Conservation (phyloP, 805 yeast species). For the Pichia cephalocereana region DNA sequence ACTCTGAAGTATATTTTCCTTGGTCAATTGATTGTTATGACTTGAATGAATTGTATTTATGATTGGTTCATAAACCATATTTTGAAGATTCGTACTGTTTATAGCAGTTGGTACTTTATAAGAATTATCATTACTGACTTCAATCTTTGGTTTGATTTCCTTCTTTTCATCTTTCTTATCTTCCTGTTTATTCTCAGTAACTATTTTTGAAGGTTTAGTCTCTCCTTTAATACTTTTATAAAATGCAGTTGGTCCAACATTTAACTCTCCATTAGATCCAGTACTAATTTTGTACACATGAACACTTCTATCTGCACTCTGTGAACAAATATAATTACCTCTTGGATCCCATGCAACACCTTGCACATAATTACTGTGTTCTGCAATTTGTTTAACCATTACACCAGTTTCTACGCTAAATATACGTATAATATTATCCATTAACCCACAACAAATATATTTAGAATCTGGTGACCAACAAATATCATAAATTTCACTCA, state of each 20-base stretch:
- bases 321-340: constrained; percentile 70
- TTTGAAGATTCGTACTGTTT: constrained; percentile 4
- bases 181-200: not conserved
- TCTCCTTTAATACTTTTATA: constrained; percentile 51
- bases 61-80: not conserved
- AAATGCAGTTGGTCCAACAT: constrained; percentile 32
- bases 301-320: constrained; percentile 81
- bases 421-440: constrained; percentile 77
- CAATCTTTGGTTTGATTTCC: not conserved
- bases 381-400: constrained; percentile 49
- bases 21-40: not conserved
- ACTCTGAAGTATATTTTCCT: not conserved
- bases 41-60: not conserved
- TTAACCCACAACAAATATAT: constrained; percentile 77
- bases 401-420: constrained; percentile 50
- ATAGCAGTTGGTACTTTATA: not conserved
- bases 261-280: constrained; percentile 19
- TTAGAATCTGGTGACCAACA: constrained; percentile 86
- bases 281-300: constrained; percentile 48
- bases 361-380: constrained; percentile 86
- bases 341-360: constrained; percentile 96
- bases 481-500: constrained; percentile 80
- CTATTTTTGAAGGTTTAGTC: not conserved
- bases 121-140: not conserved
- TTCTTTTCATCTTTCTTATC: not conserved